Conservation (phyloP, 139 green algal genomes). For the Eudorina sp. region DNA sequence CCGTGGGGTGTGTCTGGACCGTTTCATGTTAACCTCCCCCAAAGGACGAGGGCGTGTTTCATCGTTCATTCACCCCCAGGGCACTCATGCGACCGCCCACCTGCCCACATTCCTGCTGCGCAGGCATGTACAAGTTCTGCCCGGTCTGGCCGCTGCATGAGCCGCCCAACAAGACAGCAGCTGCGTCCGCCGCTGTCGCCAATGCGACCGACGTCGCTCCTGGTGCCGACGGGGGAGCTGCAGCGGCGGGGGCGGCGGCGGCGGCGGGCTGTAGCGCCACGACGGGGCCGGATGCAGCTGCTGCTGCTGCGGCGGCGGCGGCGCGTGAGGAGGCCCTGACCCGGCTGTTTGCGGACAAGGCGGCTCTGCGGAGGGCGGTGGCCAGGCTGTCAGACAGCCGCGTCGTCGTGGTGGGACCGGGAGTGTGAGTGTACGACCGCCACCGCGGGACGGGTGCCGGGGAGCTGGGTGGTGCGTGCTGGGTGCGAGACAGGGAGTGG, state of each 20-base stretch:
- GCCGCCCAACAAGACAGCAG: neutral
- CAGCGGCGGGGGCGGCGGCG: neutral
- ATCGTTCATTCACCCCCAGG: too few relatives aligned
- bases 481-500: too few relatives aligned
- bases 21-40: too few relatives aligned
- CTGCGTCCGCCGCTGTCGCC: neutral
- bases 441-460: too few relatives aligned
- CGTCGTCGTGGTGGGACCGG: conserved; percentile 16
- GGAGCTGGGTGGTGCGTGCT: too few relatives aligned
- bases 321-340: neutral
- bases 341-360: conserved; percentile 6
- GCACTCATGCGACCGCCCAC: neutral
- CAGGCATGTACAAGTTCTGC: conserved; percentile 39
- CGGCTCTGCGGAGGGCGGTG: conserved; percentile 31
- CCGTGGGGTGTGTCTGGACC: too few relatives aligned
- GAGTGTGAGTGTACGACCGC: neutral
- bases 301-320: neutral
- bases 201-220: too few relatives aligned
- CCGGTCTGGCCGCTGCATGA: neutral
- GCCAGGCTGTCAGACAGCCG: neutral
- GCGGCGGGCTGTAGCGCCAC: neutral
- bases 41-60: too few relatives aligned
- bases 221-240: neutral
- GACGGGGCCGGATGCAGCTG: neutral
- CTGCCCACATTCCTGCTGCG: neutral